These are phyloP conservation scores for Metschnikowia arizonensis DNA, from an alignment of 805 yeast species.

Conservation along the genomic window DNA sequence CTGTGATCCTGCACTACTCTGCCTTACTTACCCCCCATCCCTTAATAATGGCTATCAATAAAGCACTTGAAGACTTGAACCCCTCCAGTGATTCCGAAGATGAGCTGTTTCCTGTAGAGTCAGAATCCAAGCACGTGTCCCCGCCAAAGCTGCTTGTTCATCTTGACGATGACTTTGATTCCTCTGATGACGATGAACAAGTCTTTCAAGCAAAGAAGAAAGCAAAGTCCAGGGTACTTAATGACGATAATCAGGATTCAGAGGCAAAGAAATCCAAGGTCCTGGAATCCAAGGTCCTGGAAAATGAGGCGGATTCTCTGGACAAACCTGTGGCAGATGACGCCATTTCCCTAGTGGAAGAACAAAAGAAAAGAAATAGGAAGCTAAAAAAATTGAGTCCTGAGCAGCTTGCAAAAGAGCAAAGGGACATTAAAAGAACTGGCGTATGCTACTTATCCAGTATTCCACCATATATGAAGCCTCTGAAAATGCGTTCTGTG, in stretches of 20 bases:
- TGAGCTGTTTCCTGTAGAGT: neutral
- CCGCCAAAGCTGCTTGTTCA: neutral
- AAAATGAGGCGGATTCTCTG: slow-evolving; percentile 3
- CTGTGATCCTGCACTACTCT: slow-evolving; percentile 5
- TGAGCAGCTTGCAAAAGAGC: slow-evolving; percentile 50
- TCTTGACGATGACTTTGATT: slow-evolving; percentile 15
- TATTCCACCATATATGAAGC: slow-evolving; percentile 97
- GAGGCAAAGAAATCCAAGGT: too few relatives aligned
- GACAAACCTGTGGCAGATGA: slow-evolving; percentile 3
- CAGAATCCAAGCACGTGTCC: neutral
- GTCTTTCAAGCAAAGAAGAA: slow-evolving; percentile 15
- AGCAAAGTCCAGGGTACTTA: slow-evolving; percentile 1
- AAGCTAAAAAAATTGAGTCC: slow-evolving; percentile 56
- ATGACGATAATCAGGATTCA: neutral
- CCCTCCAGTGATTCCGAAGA: slow-evolving; percentile 1
- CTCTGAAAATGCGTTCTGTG: slow-evolving; percentile 80
- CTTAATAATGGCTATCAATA: slow-evolving; percentile 8
- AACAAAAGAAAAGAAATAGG: slow-evolving; percentile 17
- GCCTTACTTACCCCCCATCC: neutral
- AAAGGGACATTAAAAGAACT: slow-evolving; percentile 57
- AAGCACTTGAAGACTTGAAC: slow-evolving; percentile 9
- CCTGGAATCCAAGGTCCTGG: too few relatives aligned
- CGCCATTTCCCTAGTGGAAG: slow-evolving; percentile 9
- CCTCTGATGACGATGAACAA: slow-evolving; percentile 15
- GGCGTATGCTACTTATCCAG: slow-evolving; percentile 92